Percentiles rank a stretch among this genome's conserved stretches.
Evolutionary conservation across 352 stramenopile genomes (phyloP).

Genomic region (Phytophthora syringae): DNA sequence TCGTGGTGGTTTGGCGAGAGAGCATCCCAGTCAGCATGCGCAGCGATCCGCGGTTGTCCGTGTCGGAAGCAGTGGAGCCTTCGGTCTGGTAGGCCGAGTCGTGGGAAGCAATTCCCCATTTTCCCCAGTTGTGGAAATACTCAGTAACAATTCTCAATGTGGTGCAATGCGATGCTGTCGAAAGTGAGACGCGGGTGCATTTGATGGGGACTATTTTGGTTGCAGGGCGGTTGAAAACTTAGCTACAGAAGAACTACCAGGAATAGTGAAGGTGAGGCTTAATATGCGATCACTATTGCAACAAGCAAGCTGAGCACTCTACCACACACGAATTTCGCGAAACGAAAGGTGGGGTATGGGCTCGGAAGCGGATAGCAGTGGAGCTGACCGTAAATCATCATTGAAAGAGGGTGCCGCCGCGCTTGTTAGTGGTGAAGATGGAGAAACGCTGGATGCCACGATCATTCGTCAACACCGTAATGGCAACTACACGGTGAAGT

Average conservation of each 20-base stretch:
- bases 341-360: conserved; percentile 15
- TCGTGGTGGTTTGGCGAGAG: conserved; percentile 36
- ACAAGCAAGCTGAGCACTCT: not conserved
- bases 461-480: conserved; percentile 50
- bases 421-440: conserved; percentile 24
- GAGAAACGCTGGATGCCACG: conserved; percentile 20
- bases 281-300: conserved; percentile 7
- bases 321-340: not conserved
- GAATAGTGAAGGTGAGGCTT: conserved; percentile 40
- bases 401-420: conserved; percentile 21
- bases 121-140: not conserved
- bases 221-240: conserved; percentile 18
- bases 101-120: conserved; percentile 57
- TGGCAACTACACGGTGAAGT: conserved; percentile 45
- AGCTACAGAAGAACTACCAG: not conserved
- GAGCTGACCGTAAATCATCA: conserved; percentile 12
- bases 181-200: conserved; percentile 3
- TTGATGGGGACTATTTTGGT: conserved; percentile 27
- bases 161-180: not conserved
- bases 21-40: conserved; percentile 28
- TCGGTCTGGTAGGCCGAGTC: conserved; percentile 29
- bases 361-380: conserved; percentile 20
- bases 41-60: conserved; percentile 27
- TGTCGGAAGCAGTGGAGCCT: conserved; percentile 15
- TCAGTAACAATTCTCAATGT: not conserved